These are phyloP conservation scores for Amylocystis lapponica DNA, from an alignment of 768 basidiomycete genomes.

Conservation along the genomic window DNA sequence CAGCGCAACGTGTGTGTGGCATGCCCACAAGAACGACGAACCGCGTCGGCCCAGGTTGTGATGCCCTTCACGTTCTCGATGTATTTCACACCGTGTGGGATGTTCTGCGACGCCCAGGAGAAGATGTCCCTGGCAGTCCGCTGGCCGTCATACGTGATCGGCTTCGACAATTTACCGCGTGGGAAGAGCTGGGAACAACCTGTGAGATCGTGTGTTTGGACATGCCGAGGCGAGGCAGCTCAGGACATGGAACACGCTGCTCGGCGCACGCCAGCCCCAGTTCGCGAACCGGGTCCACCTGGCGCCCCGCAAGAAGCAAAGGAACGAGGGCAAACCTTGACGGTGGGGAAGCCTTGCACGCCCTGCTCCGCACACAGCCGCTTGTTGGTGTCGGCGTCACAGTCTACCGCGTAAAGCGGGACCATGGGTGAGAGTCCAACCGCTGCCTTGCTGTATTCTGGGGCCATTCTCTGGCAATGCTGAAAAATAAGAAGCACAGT, in stretches of 20 bases:
- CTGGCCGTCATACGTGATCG: slow-evolving; percentile 66
- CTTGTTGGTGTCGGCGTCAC: slow-evolving; percentile 79
- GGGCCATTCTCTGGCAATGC: slow-evolving; percentile 84
- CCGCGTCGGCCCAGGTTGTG: slow-evolving; percentile 62
- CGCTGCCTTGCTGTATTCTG: slow-evolving; percentile 83
- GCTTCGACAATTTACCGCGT: slow-evolving; percentile 54
- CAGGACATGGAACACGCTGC: slow-evolving; percentile 8
- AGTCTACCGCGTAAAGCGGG: slow-evolving; percentile 91
- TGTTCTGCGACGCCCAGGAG: slow-evolving; percentile 67
- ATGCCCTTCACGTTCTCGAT: slow-evolving; percentile 54
- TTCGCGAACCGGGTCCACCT: too few relatives aligned
- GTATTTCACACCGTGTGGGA: slow-evolving; percentile 68
- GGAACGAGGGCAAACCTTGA: slow-evolving; percentile 64
- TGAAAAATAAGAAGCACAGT: slow-evolving; percentile 20
- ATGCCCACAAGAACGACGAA: slow-evolving; percentile 26
- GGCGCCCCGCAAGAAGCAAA: too few relatives aligned
- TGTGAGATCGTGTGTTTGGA: not conserved
- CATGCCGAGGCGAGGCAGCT: not conserved
- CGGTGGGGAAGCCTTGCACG: slow-evolving; percentile 88
- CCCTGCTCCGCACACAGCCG: slow-evolving; percentile 78
- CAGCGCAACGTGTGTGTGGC: not conserved
- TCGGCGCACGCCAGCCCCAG: too few relatives aligned
- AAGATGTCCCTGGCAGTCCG: slow-evolving; percentile 69
- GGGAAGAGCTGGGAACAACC: slow-evolving; percentile 57
- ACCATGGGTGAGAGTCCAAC: slow-evolving; percentile 72